A percentile compares a stretch with the other conserved stretches of the same genome.
Conservation (phyloP, 164 flowering plant genomes). For the Kingdonia uniflora region DNA sequence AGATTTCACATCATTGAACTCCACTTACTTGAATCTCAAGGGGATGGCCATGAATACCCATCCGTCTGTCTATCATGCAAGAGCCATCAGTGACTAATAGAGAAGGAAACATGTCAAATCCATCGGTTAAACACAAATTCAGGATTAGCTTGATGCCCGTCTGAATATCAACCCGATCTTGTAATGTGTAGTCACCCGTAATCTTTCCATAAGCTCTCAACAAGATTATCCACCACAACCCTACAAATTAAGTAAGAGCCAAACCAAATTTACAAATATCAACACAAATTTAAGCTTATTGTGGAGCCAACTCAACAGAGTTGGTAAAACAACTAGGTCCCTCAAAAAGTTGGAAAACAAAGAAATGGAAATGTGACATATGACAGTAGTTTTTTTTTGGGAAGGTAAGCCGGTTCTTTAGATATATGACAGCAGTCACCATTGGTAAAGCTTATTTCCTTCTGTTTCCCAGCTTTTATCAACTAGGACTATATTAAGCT, state of each 20-base stretch:
- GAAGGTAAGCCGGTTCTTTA: no score
- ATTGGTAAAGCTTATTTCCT: no score
- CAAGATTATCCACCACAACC: conserved; percentile 94
- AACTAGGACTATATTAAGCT: conserved; percentile 4
- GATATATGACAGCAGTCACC: no score
- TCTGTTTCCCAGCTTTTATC: not conserved
- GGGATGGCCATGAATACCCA: conserved; percentile 96
- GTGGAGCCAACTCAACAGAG: no score
- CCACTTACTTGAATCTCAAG: conserved; percentile 77
- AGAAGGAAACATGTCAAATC: conserved; percentile 91
- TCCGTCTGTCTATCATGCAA: conserved; percentile 87
- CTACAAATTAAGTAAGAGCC: conserved; percentile 19
- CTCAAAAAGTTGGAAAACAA: no score
- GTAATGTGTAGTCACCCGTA: conserved; percentile 75
- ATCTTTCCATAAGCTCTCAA: conserved; percentile 84
- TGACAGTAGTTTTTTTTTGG: no score
- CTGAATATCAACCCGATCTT: conserved; percentile 84
- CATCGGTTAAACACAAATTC: conserved; percentile 70
- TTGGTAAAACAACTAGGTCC: no score
- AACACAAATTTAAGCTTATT: no score
- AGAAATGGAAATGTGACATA: no score
- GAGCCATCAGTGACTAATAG: conserved; percentile 89
- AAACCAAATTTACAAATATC: no score
- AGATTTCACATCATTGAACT: not conserved
- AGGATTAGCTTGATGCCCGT: conserved; percentile 72